Evolutionary conservation across 169 alveolate genomes (phyloP), one percentile per base, ranked within the genome.

Genomic region (Fabrea salina): DNA sequence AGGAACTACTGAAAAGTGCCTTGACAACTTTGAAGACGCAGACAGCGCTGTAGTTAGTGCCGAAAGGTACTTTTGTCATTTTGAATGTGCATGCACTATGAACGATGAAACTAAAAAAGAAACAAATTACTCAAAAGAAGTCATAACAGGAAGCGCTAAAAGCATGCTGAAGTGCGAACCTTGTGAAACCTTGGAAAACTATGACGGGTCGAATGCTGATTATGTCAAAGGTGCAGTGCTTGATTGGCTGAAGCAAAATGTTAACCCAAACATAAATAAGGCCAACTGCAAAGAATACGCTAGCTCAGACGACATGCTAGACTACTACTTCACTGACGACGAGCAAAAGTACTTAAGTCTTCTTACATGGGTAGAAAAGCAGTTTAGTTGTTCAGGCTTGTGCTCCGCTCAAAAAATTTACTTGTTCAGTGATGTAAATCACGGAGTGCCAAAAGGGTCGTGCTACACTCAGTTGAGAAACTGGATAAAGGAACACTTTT

Each of bases 351-450:
- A 51, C 33, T 58, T 58, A 22, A 27, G 27, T 58, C 33, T 58
- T 7, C 5, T 58, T 4, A 58, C 25, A 27, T 25, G 33, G 16
- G 43, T 58, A 43, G 71, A 58, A 58, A 32, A 58, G 3, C 25
- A 27, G 5, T 58, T 58, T 58, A 58, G 47, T 22, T 58, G 71
- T 35, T 25, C 71, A 30, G 71, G 71, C 43, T 16, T 58, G 16
- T 58, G 71, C 4, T 8, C n/a, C 5, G 11, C 6, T 27, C 47
- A 25, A 5, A 58, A 25, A 6, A 22, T 58, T 5, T 58, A 25
- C 33, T 35, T 58, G 16, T 58, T 58, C 33, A 58, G 47, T 2
- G 71, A 58, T 58, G 33, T 58, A 6, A 58, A 58, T 25, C 25
- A 43, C 25, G 71, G 71, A n/a, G 19, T 43, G 25, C 71, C 71